A percentile compares a stretch with the other conserved stretches of the same genome.
Evolutionary conservation across 2,329 filamentous ascomycete species (phyloP).

Genomic region (Arthrobotrys entomopaga): DNA sequence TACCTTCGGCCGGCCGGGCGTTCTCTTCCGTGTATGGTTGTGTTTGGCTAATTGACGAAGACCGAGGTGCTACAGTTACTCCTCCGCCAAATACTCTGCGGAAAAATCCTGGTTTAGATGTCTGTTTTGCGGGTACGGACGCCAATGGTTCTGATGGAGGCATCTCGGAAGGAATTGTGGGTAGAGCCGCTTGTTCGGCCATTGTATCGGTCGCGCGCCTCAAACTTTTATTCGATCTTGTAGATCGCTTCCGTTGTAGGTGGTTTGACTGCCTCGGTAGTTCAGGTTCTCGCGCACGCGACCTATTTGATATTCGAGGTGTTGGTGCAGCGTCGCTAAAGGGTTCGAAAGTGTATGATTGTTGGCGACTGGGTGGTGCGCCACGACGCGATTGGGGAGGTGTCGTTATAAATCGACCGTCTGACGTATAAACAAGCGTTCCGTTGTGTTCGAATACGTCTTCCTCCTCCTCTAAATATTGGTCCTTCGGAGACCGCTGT

Average conservation of each 20-base stretch:
- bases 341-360: conserved; percentile 66
- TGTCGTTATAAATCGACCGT: conserved; percentile 56
- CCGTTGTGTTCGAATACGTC: conserved; percentile 59
- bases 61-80: conserved; percentile 23
- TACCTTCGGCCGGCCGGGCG: conserved; percentile 23
- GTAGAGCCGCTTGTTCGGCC: conserved; percentile 55
- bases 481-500: conserved; percentile 27
- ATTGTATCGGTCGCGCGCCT: conserved; percentile 41
- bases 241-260: conserved; percentile 58
- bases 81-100: conserved; percentile 81
- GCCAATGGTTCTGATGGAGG: conserved; percentile 60
- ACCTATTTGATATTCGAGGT: conserved; percentile 82
- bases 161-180: conserved; percentile 61
- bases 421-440: conserved; percentile 56
- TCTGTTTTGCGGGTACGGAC: conserved; percentile 64
- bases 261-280: conserved; percentile 60
- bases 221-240: conserved; percentile 58
- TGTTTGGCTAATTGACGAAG: conserved; percentile 45
- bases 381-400: conserved; percentile 58
- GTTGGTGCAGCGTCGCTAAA: conserved; percentile 80
- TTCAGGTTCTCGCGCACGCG: conserved; percentile 68
- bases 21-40: conserved; percentile 41
- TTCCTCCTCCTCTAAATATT: conserved; percentile 44
- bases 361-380: conserved; percentile 67
- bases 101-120: conserved; percentile 88